Conservation (phyloP, 768 basidiomycete genomes). For the Candolleomyces eurysporus region DNA sequence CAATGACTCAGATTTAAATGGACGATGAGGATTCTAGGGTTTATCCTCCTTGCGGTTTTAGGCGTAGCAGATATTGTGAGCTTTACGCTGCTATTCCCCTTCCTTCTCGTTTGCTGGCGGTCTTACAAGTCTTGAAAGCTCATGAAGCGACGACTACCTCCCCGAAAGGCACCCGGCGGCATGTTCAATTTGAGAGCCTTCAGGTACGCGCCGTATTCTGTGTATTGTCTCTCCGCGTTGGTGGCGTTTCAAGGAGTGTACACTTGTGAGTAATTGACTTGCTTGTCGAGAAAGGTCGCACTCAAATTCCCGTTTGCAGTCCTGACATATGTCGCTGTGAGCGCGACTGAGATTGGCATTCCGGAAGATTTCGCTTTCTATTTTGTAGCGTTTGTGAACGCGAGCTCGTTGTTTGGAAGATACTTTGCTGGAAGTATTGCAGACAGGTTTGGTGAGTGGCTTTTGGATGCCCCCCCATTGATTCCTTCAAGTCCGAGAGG, state of each 20-base stretch:
- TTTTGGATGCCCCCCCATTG: too few species aligned
- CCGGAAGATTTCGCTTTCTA: constrained; percentile 56
- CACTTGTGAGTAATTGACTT: constrained; percentile 40
- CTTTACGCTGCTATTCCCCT: background rate
- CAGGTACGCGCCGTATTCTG: constrained; percentile 47
- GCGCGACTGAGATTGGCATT: constrained; percentile 50
- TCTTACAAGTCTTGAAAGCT: constrained; percentile 22
- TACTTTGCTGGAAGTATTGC: constrained; percentile 49
- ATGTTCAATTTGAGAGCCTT: constrained; percentile 56
- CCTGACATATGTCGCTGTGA: constrained; percentile 66
- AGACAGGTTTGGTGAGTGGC: constrained; percentile 51
- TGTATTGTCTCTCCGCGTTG: constrained; percentile 58
- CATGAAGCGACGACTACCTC: constrained; percentile 52
- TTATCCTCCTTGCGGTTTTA: constrained; percentile 54
- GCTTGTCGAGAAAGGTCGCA: background rate
- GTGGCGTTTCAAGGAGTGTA: constrained; percentile 68
- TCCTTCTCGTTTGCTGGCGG: background rate
- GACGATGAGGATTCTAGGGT: constrained; percentile 72
- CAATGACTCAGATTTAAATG: constrained; percentile 58
- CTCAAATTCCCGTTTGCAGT: constrained; percentile 37
- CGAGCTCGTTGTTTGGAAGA: constrained; percentile 61
- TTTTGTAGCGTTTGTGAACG: constrained; percentile 67
- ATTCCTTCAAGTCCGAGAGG: too few species aligned
- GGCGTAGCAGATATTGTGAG: constrained; percentile 52
- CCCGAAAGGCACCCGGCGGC: constrained; percentile 51